Evolutionary conservation across 805 yeast genomes (phyloP), one percentile per base, ranked within the genome.

Genomic region (Yarrowia osloensis): DNA sequence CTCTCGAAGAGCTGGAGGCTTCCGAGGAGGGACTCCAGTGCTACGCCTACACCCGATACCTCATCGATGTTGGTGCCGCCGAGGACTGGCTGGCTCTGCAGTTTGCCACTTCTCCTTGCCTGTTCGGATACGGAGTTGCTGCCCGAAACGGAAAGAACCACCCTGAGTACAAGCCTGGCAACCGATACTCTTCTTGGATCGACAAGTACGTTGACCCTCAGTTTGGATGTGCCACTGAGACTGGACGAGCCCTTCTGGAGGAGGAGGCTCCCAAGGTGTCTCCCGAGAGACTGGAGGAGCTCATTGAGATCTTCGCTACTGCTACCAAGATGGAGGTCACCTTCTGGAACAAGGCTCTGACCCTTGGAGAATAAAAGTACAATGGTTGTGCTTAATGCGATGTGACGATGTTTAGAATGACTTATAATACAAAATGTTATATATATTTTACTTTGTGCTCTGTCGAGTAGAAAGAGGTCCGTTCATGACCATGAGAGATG

Each of bases 51-150:
- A 83, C 88, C 37, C 80, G 87, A 42, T 89, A 85, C 70, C 78
- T 90, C 68, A 72, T 81, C 46, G 81, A 84, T 22, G 76, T 88
- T 6, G 88, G 88, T 4, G 76, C 79, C 26, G 77, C 77, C 46
- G 82, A 84, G 29, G 87, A 87, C 73, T 87, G 87, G 84, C 74
- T 87, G 33, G 89, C 86, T 54, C 82, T 88, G 63, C 85, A 85
- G 68, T 82, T 87, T 8, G 90, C 94, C 0, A 75, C 89, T 66
- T 84, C 91, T 8, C 95, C 96, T 0, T 90, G 96, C 75, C 76
- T 89, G 59, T 82, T 86, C 73, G 96, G 96, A 1, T 88, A 88
- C 74, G 80, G 83, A 57, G 91, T 92, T 1, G 84, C 85, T 24
- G 78, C 79, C 5, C 73, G 79, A 4, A 74, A 77, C 4, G 76